Base-by-base conservation (phyloP, 345 rosid species). In the Melaleuca quinquenervia region DNA sequence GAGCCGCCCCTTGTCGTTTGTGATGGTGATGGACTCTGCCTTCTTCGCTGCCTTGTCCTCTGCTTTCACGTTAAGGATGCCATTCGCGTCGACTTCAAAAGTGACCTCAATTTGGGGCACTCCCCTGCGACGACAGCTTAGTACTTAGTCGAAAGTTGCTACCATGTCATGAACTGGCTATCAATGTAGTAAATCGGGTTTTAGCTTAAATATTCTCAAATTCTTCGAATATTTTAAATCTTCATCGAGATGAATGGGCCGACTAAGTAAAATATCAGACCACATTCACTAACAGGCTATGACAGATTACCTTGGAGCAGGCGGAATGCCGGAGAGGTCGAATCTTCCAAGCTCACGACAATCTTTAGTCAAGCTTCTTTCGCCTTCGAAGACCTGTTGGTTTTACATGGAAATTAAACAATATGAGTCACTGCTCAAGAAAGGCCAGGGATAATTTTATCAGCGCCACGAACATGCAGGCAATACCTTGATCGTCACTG, bases 301-400 rank as follows among this genome's bases (percentile, higher is more conserved):
- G 26, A 20, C 80, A 18, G 80, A 70, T 70, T 70, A 95, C 98
- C 98, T 97, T 58, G 99, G 98, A 82, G 99, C 94, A 53, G 99
- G 96, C 86, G 99, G 93, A 87, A 97, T 88, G 90, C 99, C 95
- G 6, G 80, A 86, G 45, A 97, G 92, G 89, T 97, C 99, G 5
- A 97, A 97, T 29, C 94, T 95, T 44, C 99, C 99, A 5, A 97
- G 96, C 87, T 90, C 88, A 86, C 99, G 92, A 54, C 96, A 93
- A 85, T 97, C 99, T 87, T 97, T 97, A 86, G 99, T 97, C 26
- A 97, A 92, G 94, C 98, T 96, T 92, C 99, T 93, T 90, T 97
- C 98, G 75, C 99, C 99, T 91, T 97, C 98, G 84, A 96, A 97
- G 84, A 97, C 98, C 97, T 95, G 89, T 53, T 26, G 87, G 50